Evolutionary conservation across 306 rosid species (phyloP), one percentile per base, ranked within the genome.

Genomic region (Urtica urens): DNA sequence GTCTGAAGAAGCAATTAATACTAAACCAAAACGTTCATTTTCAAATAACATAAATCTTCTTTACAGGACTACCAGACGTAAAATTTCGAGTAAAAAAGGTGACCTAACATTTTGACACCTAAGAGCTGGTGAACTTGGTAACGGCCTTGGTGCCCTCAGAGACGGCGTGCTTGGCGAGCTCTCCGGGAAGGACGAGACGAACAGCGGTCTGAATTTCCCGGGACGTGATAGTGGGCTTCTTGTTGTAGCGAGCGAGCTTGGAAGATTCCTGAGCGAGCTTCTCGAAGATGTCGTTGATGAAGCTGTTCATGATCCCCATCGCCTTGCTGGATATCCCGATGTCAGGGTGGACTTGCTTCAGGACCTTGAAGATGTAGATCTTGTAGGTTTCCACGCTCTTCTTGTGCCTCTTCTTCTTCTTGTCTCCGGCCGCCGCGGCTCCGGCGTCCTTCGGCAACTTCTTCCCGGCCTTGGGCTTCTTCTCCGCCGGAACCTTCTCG

Each of bases 71-170:
- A n/a, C n/a, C n/a, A n/a, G n/a, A n/a, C n/a, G n/a, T n/a, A n/a
- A n/a, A n/a, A n/a, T n/a, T n/a, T n/a, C n/a, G n/a, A n/a, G n/a
- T n/a, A n/a, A n/a, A n/a, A n/a, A n/a, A n/a, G n/a, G n/a, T n/a
- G n/a, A n/a, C n/a, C n/a, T n/a, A n/a, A n/a, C n/a, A n/a, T n/a
- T 47, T 31, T 2, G 1, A 13, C 19, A 1, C 51, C 67, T 65
- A 80, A 43, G 83, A 64, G 4, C 78, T 76, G 7, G 83, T 76
- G 23, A 76, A 76, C 55, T 73, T 80, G 5, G 83, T 79, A 1
- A 72, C 87, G 2, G 78, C 82, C 66, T 79, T 79, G 0, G 83
- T 79, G 0, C 78, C 80, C 56, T 80, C 86, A 22, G 88, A 80
- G 20, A 80, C 83, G 2, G 80, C 80, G 18, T 80, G 88, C 60